Base-by-base conservation (phyloP, 768 basidiomycete genomes). In the Agrocybe chaxingu region DNA sequence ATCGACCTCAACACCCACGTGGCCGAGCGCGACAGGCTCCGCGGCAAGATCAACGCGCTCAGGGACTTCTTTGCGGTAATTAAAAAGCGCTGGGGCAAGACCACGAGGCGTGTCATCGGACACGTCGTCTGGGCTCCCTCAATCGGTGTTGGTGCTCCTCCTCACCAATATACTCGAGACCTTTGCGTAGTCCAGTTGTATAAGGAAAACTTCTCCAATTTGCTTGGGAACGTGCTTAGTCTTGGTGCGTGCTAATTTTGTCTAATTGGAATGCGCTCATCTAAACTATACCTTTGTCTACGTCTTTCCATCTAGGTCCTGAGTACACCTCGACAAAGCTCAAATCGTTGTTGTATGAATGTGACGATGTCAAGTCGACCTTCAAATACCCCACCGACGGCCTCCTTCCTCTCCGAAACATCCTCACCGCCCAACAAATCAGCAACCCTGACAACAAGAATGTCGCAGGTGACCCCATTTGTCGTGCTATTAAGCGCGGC, bases 91-190 rank as follows among this genome's bases (percentile, higher is more conserved):
- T 74, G 70, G 71, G 16, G 45, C 43, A 55, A 67, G 37, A 37
- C 44, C 9, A 61, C 63, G 37, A 47, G 70, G 49, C 69, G 70
- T 2, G 62, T 72, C 35, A 69, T 73, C 52, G 73, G 74, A 19
- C 56, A 64, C 50, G 66, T 74, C 51, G 57, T 62, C 53, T 72
- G 70, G 70, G 58, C 73, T 9, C 73, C 72, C 33, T 60, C 67
- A 42, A 66, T 75, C 60, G 54, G 36, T 58, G 60, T 42, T 58
- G 36, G 33, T 45, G 62, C 29, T 31, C 2, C 59, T 47, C 66
- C 70, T 52, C 50, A 71, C 54, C 29, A 30, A 42, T 42, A 11
- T 68, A 68, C 64, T 66, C 59, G 51, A 53, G 52, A 11, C 56
- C 40, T 12, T 47, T 72, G 51, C 24, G 24, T 24, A 24, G 24